A percentile compares a stretch with the other conserved stretches of the same genome.
Conservation (phyloP, 75 land plant genomes). For the Azolla pinnata region DNA sequence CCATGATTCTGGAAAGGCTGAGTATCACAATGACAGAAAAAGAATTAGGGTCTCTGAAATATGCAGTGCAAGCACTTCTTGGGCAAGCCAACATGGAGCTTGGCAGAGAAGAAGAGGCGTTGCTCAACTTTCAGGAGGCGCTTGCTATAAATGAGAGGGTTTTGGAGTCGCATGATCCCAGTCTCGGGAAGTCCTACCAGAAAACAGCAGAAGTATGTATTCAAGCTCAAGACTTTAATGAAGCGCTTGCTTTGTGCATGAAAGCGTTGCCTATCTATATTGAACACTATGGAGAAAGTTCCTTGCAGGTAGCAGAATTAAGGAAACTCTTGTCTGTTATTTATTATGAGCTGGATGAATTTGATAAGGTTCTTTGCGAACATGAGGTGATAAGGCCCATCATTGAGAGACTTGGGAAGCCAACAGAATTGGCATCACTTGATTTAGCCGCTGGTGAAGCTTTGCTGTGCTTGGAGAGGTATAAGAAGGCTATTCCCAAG, state of each 20-base stretch:
- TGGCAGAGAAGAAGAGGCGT: conserved; percentile 22
- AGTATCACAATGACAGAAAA: background rate
- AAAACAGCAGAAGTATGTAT: conserved; percentile 18
- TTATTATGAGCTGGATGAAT: conserved; percentile 23
- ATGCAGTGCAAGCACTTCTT: conserved; percentile 15
- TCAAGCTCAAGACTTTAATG: conserved; percentile 8
- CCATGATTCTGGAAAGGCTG: conserved; percentile 4
- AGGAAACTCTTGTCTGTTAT: conserved; percentile 20
- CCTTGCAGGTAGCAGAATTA: conserved; percentile 15
- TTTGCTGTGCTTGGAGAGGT: background rate
- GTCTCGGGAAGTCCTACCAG: conserved; percentile 13
- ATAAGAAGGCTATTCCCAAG: background rate
- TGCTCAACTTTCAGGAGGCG: conserved; percentile 10
- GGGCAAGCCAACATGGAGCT: conserved; percentile 16
- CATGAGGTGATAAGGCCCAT: conserved; percentile 11
- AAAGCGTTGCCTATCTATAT: conserved; percentile 18
- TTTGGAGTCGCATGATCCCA: conserved; percentile 13
- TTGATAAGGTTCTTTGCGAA: conserved; percentile 24
- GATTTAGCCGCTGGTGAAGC: conserved; percentile 2
- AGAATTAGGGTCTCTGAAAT: conserved; percentile 10
- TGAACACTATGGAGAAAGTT: conserved; percentile 11
- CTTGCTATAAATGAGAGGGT: conserved; percentile 17
- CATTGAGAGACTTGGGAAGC: background rate
- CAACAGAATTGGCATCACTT: conserved; percentile 1
- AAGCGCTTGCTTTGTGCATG: conserved; percentile 16